Conservation (phyloP, 257 asterid genomes). For the Phtheirospermum japonicum region DNA sequence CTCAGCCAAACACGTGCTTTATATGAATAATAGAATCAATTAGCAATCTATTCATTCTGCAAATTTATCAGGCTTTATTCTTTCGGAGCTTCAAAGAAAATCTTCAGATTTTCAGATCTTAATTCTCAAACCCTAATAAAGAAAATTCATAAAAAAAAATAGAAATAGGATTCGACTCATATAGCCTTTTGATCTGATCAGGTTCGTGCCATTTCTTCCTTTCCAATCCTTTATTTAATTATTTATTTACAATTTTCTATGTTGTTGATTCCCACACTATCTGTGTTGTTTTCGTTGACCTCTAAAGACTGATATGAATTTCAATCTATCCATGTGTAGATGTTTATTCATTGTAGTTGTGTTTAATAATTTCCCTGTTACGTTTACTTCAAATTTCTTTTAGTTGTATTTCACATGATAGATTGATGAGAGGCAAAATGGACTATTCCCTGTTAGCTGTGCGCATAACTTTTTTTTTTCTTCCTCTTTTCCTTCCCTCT, state of each 20-base stretch:
- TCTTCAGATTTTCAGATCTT: slow-evolving; percentile 29
- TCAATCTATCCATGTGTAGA: slow-evolving; percentile 12
- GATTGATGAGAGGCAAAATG: slow-evolving; percentile 13
- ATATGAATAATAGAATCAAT: background rate
- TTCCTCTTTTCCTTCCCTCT: background rate
- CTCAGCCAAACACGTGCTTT: background rate
- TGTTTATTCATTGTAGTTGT: background rate
- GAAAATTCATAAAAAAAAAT: background rate
- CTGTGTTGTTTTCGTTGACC: slow-evolving; percentile 35
- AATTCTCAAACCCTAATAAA: slow-evolving; percentile 31
- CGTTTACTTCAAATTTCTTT: slow-evolving; percentile 15
- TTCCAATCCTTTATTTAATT: slow-evolving; percentile 22
- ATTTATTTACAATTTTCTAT: background rate
- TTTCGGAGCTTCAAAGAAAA: slow-evolving; percentile 21
- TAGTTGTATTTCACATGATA: slow-evolving; percentile 16
- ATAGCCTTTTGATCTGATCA: slow-evolving; percentile 35
- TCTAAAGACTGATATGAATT: slow-evolving; percentile 32
- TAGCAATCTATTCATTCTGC: background rate
- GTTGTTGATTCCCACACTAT: slow-evolving; percentile 24
- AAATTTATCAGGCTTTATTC: slow-evolving; percentile 3
- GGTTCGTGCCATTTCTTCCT: slow-evolving; percentile 31
- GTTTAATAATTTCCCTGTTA: slow-evolving; percentile 12
- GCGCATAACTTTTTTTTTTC: slow-evolving; percentile 1
- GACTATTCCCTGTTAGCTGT: background rate
- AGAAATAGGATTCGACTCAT: slow-evolving; percentile 23